A percentile compares a stretch with the other conserved stretches of the same genome.
Conservation (phyloP, 352 stramenopile genomes). For the Globisporangium camurandrum region DNA sequence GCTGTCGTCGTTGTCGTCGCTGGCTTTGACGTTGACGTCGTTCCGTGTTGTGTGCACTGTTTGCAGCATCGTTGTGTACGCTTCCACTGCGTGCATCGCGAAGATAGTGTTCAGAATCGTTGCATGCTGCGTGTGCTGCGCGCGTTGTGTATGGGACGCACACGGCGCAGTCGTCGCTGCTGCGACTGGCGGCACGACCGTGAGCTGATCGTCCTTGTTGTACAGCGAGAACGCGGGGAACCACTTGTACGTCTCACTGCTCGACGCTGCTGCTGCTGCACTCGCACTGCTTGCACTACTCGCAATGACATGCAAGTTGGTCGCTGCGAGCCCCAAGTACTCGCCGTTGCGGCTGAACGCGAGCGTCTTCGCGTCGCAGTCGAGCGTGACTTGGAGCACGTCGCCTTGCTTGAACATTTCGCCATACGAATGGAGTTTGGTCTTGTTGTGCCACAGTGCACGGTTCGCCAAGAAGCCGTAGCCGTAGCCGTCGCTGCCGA, state of each 20-base stretch:
- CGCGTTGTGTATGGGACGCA: constrained; percentile 1
- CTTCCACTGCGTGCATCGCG: constrained; percentile 19
- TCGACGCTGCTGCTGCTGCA: not conserved
- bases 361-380: constrained; percentile 77
- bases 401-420: constrained; percentile 90
- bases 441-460: constrained; percentile 90
- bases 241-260: constrained; percentile 43
- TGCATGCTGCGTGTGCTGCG: constrained; percentile 21
- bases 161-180: not conserved
- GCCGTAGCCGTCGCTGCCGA: constrained; percentile 81
- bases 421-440: constrained; percentile 82
- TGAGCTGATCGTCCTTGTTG: constrained; percentile 88
- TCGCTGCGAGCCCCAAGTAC: constrained; percentile 76
- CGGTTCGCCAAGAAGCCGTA: constrained; percentile 90
- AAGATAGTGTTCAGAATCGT: constrained; percentile 30
- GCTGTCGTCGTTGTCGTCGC: not conserved
- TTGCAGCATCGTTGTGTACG: constrained; percentile 8
- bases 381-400: constrained; percentile 72
- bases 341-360: constrained; percentile 84
- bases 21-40: not conserved
- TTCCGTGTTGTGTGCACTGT: not conserved
- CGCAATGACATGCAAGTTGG: constrained; percentile 35
- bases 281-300: constrained; percentile 2
- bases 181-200: constrained; percentile 38
- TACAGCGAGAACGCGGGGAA: constrained; percentile 89